Percentiles rank a stretch among this genome's conserved stretches.
Evolutionary conservation across 2,329 filamentous ascomycete genomes (phyloP).

Genomic region (Zymoseptoria brevis): DNA sequence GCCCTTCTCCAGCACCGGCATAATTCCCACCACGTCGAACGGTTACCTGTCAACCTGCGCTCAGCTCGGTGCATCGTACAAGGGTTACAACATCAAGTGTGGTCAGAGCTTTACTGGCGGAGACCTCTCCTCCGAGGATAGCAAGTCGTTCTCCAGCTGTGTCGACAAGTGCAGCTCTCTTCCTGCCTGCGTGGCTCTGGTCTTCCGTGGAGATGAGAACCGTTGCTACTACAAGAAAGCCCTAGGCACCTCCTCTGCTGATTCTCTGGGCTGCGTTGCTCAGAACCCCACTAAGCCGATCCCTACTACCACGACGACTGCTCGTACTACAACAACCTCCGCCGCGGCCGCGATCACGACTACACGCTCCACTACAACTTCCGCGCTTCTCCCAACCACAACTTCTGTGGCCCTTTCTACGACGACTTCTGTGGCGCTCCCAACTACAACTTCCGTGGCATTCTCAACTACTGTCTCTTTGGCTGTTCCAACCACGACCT

Average conservation of each 20-base stretch:
- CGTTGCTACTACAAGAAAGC: conserved; percentile 14
- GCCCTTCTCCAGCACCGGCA: background rate
- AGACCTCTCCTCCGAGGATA: conserved; percentile 9
- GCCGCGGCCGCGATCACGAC: too few species aligned
- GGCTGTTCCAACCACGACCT: background rate
- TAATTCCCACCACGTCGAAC: background rate
- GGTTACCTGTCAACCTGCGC: background rate
- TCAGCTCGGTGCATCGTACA: background rate
- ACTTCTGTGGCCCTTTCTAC: background rate
- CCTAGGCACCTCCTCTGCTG: background rate
- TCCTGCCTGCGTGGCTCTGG: conserved; percentile 13
- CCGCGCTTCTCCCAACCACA: background rate
- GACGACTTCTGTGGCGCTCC: background rate
- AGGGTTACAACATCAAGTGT: background rate
- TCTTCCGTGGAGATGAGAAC: conserved; percentile 10
- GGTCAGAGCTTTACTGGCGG: background rate
- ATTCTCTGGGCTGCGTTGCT: background rate
- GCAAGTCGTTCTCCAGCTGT: conserved; percentile 17
- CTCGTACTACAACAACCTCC: background rate
- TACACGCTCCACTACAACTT: too few species aligned
- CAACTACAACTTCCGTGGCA: background rate
- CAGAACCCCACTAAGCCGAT: background rate
- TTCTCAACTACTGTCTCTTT: background rate
- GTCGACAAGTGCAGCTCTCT: conserved; percentile 11
- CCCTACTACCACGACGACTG: background rate